These are phyloP conservation scores for Tulasnella calospora DNA, from an alignment of 768 basidiomycete genomes.

Conservation along the genomic window DNA sequence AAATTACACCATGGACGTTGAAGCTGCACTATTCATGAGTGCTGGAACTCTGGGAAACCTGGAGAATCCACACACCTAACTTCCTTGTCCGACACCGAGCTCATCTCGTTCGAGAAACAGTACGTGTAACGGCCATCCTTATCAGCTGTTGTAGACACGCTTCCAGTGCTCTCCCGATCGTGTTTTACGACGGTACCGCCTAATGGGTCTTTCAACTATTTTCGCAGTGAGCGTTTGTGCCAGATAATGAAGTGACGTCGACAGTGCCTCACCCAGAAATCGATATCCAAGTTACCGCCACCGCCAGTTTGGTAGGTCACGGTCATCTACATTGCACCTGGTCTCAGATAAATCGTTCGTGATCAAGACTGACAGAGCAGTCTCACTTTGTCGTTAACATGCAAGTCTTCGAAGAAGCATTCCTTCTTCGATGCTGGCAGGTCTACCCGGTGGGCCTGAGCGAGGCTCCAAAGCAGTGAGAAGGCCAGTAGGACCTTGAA, in stretches of 20 bases:
- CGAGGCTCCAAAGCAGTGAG: not conserved
- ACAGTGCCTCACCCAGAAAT: slow-evolving; percentile 73
- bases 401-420: slow-evolving; percentile 94
- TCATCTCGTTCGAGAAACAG: slow-evolving; percentile 99
- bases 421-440: slow-evolving; percentile 77
- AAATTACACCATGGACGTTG: slow-evolving; percentile 97
- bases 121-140: slow-evolving; percentile 86
- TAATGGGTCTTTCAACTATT: slow-evolving; percentile 72
- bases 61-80: slow-evolving; percentile 59
- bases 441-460: slow-evolving; percentile 37
- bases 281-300: slow-evolving; percentile 94
- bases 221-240: not conserved
- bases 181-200: slow-evolving; percentile 65
- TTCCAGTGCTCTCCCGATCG: slow-evolving; percentile 82
- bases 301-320: slow-evolving; percentile 98
- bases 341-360: not conserved
- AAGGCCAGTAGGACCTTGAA: slow-evolving; percentile 9
- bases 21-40: slow-evolving; percentile 52
- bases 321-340: slow-evolving; percentile 67
- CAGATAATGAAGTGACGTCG: not conserved
- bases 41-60: not conserved
- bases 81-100: slow-evolving; percentile 89
- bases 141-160: slow-evolving; percentile 78
- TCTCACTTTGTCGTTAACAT: slow-evolving; percentile 77
- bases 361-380: not conserved